phyloP scores from a whole-genome alignment of 1,284 basidiomycete species.

The Ustilago nuda region DNA sequence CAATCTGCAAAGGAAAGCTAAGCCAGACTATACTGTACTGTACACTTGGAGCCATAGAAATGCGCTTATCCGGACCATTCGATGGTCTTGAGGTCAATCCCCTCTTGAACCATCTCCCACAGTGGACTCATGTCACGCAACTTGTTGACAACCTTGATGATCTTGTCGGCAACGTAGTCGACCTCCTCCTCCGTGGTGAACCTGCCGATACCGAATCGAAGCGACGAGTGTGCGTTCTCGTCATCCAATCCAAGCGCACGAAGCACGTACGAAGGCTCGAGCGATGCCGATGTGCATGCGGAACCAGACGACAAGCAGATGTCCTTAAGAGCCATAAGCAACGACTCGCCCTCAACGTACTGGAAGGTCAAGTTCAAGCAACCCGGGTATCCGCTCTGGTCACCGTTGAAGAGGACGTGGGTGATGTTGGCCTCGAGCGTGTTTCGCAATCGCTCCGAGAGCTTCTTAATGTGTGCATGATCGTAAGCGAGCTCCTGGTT shows the following conservation, averaged over 20 bases:
- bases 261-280: constrained; percentile 98
- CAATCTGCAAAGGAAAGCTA: not conserved
- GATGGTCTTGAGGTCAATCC: constrained; percentile 91
- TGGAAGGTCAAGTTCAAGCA: constrained; percentile 96
- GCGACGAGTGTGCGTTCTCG: constrained; percentile 98
- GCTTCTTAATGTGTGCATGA: constrained; percentile 79
- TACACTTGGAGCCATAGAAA: not conserved
- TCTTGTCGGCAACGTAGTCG: constrained; percentile 91
- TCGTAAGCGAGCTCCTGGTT: constrained; percentile 91
- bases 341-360: constrained; percentile 96
- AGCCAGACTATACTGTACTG: not conserved
- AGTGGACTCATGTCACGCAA: constrained; percentile 77
- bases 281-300: constrained; percentile 96
- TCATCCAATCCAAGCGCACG: constrained; percentile 92
- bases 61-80: constrained; percentile 78
- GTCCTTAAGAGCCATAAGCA: constrained; percentile 98
- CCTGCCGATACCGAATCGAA: constrained; percentile 96
- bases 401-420: constrained; percentile 93
- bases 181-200: constrained; percentile 98
- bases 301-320: constrained; percentile 97
- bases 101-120: constrained; percentile 71
- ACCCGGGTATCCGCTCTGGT: constrained; percentile 74
- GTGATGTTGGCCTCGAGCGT: constrained; percentile 86
- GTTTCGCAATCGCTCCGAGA: constrained; percentile 85
- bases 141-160: constrained; percentile 83